Base-by-base conservation (phyloP, 2,329 filamentous ascomycete genomes). In the Xylaria sp. region DNA sequence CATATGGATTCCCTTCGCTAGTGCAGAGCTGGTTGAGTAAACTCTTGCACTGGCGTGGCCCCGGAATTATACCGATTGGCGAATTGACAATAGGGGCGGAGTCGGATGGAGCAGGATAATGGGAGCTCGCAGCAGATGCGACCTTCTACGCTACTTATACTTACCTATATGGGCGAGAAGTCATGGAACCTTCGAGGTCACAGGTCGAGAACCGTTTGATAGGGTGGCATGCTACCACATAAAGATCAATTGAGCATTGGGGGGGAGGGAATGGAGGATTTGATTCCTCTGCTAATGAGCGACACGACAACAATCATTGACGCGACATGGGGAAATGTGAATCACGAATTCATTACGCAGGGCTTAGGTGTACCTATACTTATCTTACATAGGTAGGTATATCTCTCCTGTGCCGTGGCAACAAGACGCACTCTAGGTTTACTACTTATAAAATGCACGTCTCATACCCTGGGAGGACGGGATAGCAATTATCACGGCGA, bases 61-160 rank as follows among this genome's bases (percentile, higher is more conserved):
- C 48, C 48, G 69, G 69, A 70, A 69, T 34, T 57, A 44, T 68
- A 62, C 69, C 69, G 69, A 70, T 70, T 70, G 62, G 69, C 66
- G 65, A 70, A 65, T 70, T 64, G 64, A 6, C 15, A 25, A 50
- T 18, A 20, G 52, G 15, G 56, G 23, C 31, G 46, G 64, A 61
- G 59, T 55, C 31, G 25, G 37, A 58, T 62, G 25, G 51, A 52
- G 51, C 20, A 54, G 55, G 23, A 20, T 28, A 41, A 28, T 58
- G 37, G 39, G 39, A 66, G 67, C 63, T 54, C 46, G 46, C 58
- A 66, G 56, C 37, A 55, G 46, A 66, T 69, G 63, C 63, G 39
- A 69, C 58, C 63, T 44, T 55, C 46, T 41, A 41, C 25, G 50
- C 46, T 41, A 41, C 25, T 59, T 56, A 46, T 39, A 57, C 51